Conservation (phyloP, 2,329 filamentous ascomycete genomes). For the Westerdykella aurantiaca region DNA sequence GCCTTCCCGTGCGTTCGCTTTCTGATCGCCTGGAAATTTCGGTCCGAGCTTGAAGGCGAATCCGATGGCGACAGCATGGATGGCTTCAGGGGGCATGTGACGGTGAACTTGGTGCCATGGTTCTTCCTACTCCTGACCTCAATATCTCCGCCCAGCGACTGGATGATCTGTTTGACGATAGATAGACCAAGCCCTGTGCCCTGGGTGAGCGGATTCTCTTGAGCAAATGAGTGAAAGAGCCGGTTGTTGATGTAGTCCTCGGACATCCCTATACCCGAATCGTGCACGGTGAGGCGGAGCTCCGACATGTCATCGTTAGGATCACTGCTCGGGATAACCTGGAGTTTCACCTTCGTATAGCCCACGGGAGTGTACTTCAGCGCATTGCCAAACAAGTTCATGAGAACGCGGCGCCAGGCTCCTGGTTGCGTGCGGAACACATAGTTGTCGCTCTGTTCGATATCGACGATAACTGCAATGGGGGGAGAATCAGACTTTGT, state of each 20-base stretch:
- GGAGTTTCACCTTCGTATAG: slow-evolving; percentile 34
- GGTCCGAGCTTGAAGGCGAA: slow-evolving; percentile 15
- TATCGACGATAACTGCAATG: slow-evolving; percentile 31
- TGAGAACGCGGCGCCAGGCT: slow-evolving; percentile 35
- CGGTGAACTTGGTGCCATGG: slow-evolving; percentile 34
- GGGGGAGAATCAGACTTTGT: slow-evolving; percentile 14
- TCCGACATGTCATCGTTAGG: slow-evolving; percentile 22
- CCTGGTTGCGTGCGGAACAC: slow-evolving; percentile 35
- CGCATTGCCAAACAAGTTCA: slow-evolving; percentile 39
- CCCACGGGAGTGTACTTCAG: slow-evolving; percentile 37
- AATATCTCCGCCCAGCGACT: slow-evolving; percentile 33
- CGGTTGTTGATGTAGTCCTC: slow-evolving; percentile 35
- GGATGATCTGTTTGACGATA: slow-evolving; percentile 37
- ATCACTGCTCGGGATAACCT: slow-evolving; percentile 19
- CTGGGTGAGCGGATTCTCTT: slow-evolving; percentile 36
- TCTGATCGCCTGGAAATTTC: slow-evolving; percentile 15
- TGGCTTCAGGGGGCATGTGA: slow-evolving; percentile 30
- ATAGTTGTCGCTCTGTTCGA: slow-evolving; percentile 32
- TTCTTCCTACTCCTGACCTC: slow-evolving; percentile 33
- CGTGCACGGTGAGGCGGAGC: slow-evolving; percentile 29
- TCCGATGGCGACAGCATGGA: slow-evolving; percentile 27
- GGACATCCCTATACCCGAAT: slow-evolving; percentile 40
- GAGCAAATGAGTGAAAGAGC: slow-evolving; percentile 37
- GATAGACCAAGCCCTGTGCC: slow-evolving; percentile 38
- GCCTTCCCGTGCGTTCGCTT: slow-evolving; percentile 28